These are phyloP conservation scores for Echinosophora koreensis DNA, from an alignment of 306 rosid genomes.

Conservation along the genomic window DNA sequence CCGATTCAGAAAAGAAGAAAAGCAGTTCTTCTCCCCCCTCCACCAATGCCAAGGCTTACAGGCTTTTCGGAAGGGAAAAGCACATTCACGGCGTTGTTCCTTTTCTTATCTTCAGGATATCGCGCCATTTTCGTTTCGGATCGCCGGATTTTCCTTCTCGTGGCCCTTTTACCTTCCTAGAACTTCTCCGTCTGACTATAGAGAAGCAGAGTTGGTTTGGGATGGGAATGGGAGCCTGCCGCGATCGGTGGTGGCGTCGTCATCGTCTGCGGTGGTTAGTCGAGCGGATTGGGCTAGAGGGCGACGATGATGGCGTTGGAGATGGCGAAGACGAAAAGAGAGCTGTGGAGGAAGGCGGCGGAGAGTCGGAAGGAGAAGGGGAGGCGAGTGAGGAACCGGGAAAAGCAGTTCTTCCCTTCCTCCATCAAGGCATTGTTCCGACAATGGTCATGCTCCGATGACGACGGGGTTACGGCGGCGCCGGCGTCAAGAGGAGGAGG, in stretches of 20 bases:
- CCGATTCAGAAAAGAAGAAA: too few species aligned
- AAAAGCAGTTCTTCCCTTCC: too few species aligned
- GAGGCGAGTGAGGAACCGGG: slow-evolving; percentile 70
- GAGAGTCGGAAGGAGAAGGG: slow-evolving; percentile 63
- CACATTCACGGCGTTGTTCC: too few species aligned
- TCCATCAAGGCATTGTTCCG: too few species aligned
- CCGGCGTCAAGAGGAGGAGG: too few species aligned
- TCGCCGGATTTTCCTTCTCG: slow-evolving; percentile 49
- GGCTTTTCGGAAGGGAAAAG: too few species aligned
- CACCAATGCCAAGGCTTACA: too few species aligned
- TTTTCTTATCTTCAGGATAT: slow-evolving; percentile 55
- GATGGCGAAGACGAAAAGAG: slow-evolving; percentile 74
- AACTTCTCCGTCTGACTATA: slow-evolving; percentile 56
- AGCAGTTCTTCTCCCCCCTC: too few species aligned
- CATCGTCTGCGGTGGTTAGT: slow-evolving; percentile 4
- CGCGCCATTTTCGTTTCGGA: slow-evolving; percentile 60
- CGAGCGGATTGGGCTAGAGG: slow-evolving; percentile 62
- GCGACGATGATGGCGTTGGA: slow-evolving; percentile 75
- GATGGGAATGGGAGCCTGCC: not conserved
- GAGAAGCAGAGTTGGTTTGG: not conserved
- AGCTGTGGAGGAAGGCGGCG: slow-evolving; percentile 51
- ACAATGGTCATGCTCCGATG: too few species aligned
- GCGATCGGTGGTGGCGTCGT: slow-evolving; percentile 1
- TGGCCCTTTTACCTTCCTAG: not conserved
- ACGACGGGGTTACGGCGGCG: too few species aligned